Evolutionary conservation across 2,329 filamentous ascomycete species (phyloP).

Genomic region (Fusarium keratoplasticum): DNA sequence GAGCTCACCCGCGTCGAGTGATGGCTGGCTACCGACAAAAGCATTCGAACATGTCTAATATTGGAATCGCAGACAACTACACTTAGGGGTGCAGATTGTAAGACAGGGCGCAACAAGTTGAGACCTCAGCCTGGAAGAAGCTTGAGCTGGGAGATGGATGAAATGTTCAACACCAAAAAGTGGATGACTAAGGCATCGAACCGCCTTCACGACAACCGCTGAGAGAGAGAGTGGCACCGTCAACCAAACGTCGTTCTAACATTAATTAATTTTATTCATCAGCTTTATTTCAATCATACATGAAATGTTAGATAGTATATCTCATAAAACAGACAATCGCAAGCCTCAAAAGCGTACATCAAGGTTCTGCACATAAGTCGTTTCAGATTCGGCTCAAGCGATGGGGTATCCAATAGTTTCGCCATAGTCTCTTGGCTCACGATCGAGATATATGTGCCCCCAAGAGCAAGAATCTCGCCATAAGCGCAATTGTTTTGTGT

Average conservation of each 20-base stretch:
- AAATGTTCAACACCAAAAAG: conserved; percentile 33
- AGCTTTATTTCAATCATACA: not conserved
- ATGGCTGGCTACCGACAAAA: not conserved
- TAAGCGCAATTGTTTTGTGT: not conserved
- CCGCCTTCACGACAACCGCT: not conserved
- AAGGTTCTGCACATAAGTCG: not conserved
- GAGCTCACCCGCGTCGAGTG: conserved; percentile 1
- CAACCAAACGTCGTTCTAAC: not conserved
- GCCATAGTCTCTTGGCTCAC: not conserved
- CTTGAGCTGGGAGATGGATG: not conserved
- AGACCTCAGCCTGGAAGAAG: not conserved
- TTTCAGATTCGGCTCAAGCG: not conserved
- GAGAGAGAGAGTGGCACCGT: not conserved
- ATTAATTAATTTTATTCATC: conserved; percentile 12
- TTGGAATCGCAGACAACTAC: not conserved
- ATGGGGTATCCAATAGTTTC: not conserved
- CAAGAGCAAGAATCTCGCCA: not conserved
- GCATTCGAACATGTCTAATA: not conserved
- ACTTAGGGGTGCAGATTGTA: not conserved
- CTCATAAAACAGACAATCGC: not conserved
- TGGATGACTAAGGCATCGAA: conserved; percentile 39
- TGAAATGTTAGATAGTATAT: conserved; percentile 3
- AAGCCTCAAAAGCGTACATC: not conserved
- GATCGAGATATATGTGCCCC: not conserved
- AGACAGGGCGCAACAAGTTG: not conserved